phyloP scores from a whole-genome alignment of 202 grass and related monocot species.

The Brachypodium distachyon region DNA sequence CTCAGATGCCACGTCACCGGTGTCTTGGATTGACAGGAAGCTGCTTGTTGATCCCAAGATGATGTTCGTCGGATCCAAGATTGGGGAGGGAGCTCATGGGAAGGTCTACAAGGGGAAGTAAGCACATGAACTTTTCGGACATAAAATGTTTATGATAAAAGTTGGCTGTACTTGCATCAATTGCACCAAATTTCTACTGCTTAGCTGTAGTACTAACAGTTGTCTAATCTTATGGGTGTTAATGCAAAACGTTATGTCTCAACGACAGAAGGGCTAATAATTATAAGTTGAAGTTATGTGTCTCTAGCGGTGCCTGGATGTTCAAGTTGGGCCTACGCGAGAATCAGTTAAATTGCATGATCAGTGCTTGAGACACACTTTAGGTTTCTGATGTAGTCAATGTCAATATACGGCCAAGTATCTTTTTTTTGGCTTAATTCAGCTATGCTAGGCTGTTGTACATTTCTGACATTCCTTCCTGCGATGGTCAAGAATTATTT shows the following conservation, averaged over 20 bases:
- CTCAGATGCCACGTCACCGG: conserved; percentile 27
- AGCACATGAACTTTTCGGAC: conserved; percentile 9
- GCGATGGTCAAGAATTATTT: background rate
- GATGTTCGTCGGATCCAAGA: conserved; percentile 78
- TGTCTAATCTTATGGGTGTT: background rate
- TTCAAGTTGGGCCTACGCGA: background rate
- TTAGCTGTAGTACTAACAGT: background rate
- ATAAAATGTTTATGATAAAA: background rate
- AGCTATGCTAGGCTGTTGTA: background rate
- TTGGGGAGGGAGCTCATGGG: conserved; percentile 95
- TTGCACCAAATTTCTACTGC: background rate
- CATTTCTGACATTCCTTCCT: background rate
- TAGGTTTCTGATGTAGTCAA: background rate
- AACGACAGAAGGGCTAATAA: background rate
- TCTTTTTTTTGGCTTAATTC: background rate
- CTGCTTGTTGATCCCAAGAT: conserved; percentile 83
- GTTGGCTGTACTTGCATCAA: background rate
- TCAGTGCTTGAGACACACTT: background rate
- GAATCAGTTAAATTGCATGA: background rate
- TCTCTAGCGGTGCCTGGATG: background rate
- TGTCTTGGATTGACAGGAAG: conserved; percentile 64
- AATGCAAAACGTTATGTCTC: background rate
- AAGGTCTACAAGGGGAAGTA: conserved; percentile 99
- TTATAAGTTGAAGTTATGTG: background rate
- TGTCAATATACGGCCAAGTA: background rate